These are phyloP conservation scores for Lasiodiplodia gonubiensis DNA, from an alignment of 2,329 filamentous ascomycete species.

Conservation along the genomic window DNA sequence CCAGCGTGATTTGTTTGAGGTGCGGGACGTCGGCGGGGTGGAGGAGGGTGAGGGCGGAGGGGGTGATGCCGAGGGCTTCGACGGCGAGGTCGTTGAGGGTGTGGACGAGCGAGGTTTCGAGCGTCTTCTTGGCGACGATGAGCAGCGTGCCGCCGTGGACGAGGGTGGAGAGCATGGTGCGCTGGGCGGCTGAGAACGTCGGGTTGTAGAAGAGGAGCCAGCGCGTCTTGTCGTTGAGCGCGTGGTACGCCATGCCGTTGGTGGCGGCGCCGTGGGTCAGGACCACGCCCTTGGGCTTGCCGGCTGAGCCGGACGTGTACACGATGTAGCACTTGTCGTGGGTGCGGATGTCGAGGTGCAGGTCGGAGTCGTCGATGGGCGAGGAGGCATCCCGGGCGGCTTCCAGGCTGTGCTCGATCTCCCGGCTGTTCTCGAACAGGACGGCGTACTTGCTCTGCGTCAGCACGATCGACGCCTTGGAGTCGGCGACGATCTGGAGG, in stretches of 20 bases:
- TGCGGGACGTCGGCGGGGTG: slow-evolving; percentile 33
- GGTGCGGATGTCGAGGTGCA: neutral
- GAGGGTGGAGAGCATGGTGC: slow-evolving; percentile 34
- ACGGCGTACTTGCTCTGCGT: neutral
- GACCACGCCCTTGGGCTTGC: slow-evolving; percentile 24
- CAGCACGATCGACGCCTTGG: neutral
- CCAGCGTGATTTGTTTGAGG: slow-evolving; percentile 41
- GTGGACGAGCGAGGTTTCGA: slow-evolving; percentile 52
- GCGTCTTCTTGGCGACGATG: slow-evolving; percentile 60
- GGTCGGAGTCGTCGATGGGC: neutral
- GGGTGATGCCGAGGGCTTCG: slow-evolving; percentile 55
- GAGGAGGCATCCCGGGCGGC: neutral
- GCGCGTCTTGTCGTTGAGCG: neutral
- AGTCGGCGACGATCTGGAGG: slow-evolving; percentile 42
- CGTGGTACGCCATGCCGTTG: neutral
- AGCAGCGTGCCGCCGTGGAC: slow-evolving; percentile 61
- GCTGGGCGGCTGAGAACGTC: neutral
- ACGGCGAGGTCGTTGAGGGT: slow-evolving; percentile 60
- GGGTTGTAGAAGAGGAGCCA: slow-evolving; percentile 6
- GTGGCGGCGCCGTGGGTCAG: slow-evolving; percentile 14
- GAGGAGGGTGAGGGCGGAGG: slow-evolving; percentile 45
- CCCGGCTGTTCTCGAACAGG: neutral
- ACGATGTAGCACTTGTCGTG: slow-evolving; percentile 19
- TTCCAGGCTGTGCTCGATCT: neutral
- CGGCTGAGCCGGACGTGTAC: slow-evolving; percentile 24